A percentile compares a stretch with the other conserved stretches of the same genome.
Conservation (phyloP, 805 yeast genomes). For the Komagataella populi region DNA sequence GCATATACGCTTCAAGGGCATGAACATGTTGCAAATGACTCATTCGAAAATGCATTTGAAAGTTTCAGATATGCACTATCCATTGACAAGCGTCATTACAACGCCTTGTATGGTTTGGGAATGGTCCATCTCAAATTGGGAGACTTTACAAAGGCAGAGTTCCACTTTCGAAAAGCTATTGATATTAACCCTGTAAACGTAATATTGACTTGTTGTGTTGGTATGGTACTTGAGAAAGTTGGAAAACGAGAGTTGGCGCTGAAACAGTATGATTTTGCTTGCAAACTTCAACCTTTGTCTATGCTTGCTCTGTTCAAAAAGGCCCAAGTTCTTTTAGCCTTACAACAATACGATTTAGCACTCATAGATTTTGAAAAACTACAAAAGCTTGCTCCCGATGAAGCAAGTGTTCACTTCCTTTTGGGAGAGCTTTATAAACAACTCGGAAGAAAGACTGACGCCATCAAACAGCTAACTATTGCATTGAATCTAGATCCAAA, state of each 20-base stretch:
- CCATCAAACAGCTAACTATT: conserved; percentile 74
- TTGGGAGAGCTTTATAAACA: conserved; percentile 79
- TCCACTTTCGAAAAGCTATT: conserved; percentile 77
- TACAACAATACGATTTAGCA: conserved; percentile 63
- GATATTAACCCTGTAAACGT: conserved; percentile 84
- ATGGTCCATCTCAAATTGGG: conserved; percentile 86
- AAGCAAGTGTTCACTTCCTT: conserved; percentile 83
- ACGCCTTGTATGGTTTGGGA: conserved; percentile 92
- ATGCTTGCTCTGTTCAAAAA: conserved; percentile 81
- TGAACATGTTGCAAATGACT: conserved; percentile 78
- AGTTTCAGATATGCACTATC: conserved; percentile 70
- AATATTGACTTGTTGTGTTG: conserved; percentile 83
- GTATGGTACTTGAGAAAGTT: conserved; percentile 78
- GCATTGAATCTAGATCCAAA: conserved; percentile 90
- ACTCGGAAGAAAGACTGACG: conserved; percentile 59
- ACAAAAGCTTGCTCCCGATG: conserved; percentile 77
- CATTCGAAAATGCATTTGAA: conserved; percentile 77
- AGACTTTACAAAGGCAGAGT: conserved; percentile 69
- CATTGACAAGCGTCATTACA: conserved; percentile 73
- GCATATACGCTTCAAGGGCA: conserved; percentile 93
- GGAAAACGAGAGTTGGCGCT: conserved; percentile 61
- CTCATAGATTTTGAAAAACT: conserved; percentile 61
- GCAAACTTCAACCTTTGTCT: conserved; percentile 70
- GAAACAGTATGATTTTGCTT: conserved; percentile 71
- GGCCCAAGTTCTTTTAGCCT: conserved; percentile 64